These are phyloP conservation scores for Wickerhamomyces tratensis DNA, from an alignment of 805 yeast genomes.

Conservation along the genomic window DNA sequence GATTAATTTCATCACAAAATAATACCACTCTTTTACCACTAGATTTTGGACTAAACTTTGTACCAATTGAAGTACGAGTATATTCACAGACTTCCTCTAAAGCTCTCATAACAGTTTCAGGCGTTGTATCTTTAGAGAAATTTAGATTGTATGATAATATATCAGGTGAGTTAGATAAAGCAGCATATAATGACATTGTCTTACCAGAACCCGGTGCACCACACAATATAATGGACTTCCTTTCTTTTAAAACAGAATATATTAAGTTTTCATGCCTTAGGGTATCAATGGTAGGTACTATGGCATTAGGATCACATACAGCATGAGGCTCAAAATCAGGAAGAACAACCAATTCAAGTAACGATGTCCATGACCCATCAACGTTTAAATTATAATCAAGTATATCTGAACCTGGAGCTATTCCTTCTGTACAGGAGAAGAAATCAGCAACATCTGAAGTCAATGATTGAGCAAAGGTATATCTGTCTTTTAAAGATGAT, in stretches of 20 bases:
- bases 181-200: conserved; percentile 78
- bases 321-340: conserved; percentile 46
- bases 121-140: conserved; percentile 74
- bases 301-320: conserved; percentile 48
- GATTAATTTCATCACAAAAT: conserved; percentile 87
- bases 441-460: conserved; percentile 13
- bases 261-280: conserved; percentile 54
- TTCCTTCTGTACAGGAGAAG: not conserved
- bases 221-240: conserved; percentile 59
- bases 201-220: conserved; percentile 99
- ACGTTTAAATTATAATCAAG: conserved; percentile 31
- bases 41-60: conserved; percentile 44
- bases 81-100: conserved; percentile 69
- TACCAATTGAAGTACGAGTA: conserved; percentile 39
- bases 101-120: conserved; percentile 47
- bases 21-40: conserved; percentile 66
- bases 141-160: conserved; percentile 61
- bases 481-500: conserved; percentile 27
- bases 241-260: conserved; percentile 43
- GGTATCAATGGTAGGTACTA: conserved; percentile 78
- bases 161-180: conserved; percentile 47
- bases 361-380: conserved; percentile 35
- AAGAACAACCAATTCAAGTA: conserved; percentile 29
- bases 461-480: conserved; percentile 24
- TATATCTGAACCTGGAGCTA: conserved; percentile 11